Conservation (phyloP, 805 yeast species). For the Pichia manshurica region DNA sequence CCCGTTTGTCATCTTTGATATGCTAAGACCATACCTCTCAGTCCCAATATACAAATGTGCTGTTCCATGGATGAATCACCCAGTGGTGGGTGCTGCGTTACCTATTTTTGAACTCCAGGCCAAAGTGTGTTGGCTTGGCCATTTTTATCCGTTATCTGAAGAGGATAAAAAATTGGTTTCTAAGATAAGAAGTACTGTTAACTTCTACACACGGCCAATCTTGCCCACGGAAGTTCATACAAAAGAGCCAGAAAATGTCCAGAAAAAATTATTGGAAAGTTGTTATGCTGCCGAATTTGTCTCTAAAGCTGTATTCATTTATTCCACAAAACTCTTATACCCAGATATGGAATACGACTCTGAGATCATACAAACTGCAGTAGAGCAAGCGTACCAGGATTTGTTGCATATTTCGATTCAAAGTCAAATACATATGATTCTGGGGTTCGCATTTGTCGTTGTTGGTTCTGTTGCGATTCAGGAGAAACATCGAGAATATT, state of each 20-base stretch:
- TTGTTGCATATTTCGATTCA: conserved; percentile 13
- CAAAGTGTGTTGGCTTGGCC: conserved; percentile 32
- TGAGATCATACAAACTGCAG: conserved; percentile 8
- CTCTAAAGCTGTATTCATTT: conserved; percentile 15
- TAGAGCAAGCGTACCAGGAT: conserved; percentile 10
- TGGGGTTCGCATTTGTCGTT: conserved; percentile 19
- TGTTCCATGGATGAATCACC: conserved; percentile 38
- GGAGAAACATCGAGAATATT: conserved; percentile 14
- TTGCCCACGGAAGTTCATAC: conserved; percentile 14
- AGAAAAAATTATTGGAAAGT: conserved; percentile 18
- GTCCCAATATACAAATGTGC: conserved; percentile 32
- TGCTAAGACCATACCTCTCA: conserved; percentile 26
- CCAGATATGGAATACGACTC: conserved; percentile 8
- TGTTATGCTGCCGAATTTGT: conserved; percentile 17
- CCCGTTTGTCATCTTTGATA: conserved; percentile 36
- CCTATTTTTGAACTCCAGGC: conserved; percentile 35
- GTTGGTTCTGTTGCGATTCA: conserved; percentile 16
- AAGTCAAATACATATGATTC: conserved; percentile 14
- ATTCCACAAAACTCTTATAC: conserved; percentile 13
- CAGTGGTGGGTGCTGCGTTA: conserved; percentile 36
- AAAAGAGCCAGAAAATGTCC: conserved; percentile 16
- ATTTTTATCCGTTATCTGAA: conserved; percentile 16
- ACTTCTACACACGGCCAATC: conserved; percentile 15
- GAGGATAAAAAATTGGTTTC: conserved; percentile 3
- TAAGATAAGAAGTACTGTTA: conserved; percentile 11